Conservation (phyloP, 768 basidiomycete species). For the Hygrocybe punicea region DNA sequence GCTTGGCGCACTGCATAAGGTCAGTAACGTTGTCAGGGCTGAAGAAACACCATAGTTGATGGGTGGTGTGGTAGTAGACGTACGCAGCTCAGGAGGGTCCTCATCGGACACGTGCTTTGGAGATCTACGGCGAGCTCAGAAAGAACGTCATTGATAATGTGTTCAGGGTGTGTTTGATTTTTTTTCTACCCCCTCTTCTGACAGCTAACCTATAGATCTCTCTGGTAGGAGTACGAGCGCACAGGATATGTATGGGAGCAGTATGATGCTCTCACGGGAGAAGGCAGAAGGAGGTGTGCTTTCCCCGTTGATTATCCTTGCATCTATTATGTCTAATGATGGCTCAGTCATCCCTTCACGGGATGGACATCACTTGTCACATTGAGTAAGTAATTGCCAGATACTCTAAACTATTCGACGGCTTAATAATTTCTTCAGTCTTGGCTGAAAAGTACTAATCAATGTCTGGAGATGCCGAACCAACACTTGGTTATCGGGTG, state of each 20-base stretch:
- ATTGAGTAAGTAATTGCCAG: conserved; percentile 61
- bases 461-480: no score
- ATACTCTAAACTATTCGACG: not conserved
- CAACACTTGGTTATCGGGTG: no score
- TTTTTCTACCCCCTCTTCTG: not conserved
- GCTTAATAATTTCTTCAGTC: conserved; percentile 38
- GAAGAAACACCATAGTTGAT: not conserved
- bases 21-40: conserved; percentile 25
- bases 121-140: conserved; percentile 78
- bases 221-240: conserved; percentile 74
- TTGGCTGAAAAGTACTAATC: conserved; percentile 66
- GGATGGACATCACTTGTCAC: conserved; percentile 93
- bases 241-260: conserved; percentile 99
- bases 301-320: conserved; percentile 5
- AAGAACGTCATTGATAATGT: conserved; percentile 85
- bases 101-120: conserved; percentile 64
- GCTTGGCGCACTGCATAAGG: conserved; percentile 74
- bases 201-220: not conserved
- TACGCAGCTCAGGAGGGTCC: conserved; percentile 83
- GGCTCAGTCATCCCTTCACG: conserved; percentile 85
- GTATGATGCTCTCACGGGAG: conserved; percentile 80
- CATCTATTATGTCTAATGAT: conserved; percentile 2
- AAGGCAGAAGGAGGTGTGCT: conserved; percentile 79
- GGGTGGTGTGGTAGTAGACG: conserved; percentile 43
- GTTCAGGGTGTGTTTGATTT: conserved; percentile 40